Percentiles rank a stretch among this genome's conserved stretches.
phyloP scores from a whole-genome alignment of 179 eudicot species.

The Silene coronaria region DNA sequence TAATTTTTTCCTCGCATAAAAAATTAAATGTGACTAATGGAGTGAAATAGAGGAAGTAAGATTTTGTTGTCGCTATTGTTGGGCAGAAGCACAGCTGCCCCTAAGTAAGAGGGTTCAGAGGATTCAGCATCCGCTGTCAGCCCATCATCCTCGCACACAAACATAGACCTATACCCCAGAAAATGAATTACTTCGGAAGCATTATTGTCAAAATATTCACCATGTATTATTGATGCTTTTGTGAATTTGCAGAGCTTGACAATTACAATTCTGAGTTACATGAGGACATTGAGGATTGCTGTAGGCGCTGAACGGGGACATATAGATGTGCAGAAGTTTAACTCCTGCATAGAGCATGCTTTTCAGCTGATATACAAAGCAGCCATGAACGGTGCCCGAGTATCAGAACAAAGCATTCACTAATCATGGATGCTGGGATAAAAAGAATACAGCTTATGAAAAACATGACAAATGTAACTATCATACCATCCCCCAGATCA shows the following conservation, averaged over 20 bases:
- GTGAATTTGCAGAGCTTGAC: slow-evolving; percentile 53
- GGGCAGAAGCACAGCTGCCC: not conserved
- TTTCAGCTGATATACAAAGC: slow-evolving; percentile 45
- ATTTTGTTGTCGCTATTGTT: not conserved
- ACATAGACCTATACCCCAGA: not conserved
- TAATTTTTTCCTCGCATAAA: too few relatives aligned
- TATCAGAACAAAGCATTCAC: not conserved
- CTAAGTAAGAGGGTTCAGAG: not conserved
- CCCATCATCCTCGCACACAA: not conserved
- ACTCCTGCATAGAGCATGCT: slow-evolving; percentile 51
- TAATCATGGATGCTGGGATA: not conserved
- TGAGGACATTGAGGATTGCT: slow-evolving; percentile 50
- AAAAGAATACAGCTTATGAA: not conserved
- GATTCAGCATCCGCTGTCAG: not conserved
- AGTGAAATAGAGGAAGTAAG: not conserved
- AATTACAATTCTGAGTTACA: slow-evolving; percentile 57
- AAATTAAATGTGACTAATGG: not conserved
- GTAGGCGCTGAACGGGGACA: slow-evolving; percentile 49
- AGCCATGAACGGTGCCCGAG: slow-evolving; percentile 22
- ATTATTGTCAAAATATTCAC: not conserved
- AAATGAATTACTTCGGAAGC: not conserved
- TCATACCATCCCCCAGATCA: not conserved
- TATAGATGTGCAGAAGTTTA: slow-evolving; percentile 43
- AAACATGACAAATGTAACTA: not conserved
- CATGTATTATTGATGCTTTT: slow-evolving; percentile 5